Evolutionary conservation across 768 basidiomycete species (phyloP), one percentile per base, ranked within the genome.

Genomic region (Collybia mongolica): DNA sequence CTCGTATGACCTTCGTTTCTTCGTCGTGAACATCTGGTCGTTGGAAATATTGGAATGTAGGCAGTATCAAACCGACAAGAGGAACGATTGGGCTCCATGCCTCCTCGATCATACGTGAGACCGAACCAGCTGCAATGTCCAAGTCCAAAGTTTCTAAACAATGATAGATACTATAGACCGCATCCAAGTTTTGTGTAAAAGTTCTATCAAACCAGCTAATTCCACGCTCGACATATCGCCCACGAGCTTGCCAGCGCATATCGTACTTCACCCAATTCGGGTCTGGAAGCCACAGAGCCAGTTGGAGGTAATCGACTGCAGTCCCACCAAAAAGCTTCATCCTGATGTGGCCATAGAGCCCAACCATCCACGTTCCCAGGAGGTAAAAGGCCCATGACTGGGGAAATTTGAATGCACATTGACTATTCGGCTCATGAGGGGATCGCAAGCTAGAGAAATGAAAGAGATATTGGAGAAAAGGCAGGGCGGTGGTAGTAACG

Each of bases 201-300:
- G 55, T 61, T 44, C 55, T 52, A 24, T 57, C 44, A 26, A 56
- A 53, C 60, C 60, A 61, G 19, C 24, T 38, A 24, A 61, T 53
- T 1, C 55, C 60, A 3, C 54, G 51, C 39, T 59, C 55, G 24
- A 55, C 51, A 23, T 52, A 61, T n/a, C 44, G 48, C 8, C 56
- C 60, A 28, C 53, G 54, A 14, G 29, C 54, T 29, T 57, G 60
- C 60, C 58, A 59, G 9, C 54, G 51, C 22, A 57, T 41, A 49
- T 61, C 60, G 42, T 54, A 56, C 29, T 55, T 55, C 3, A 59
- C 54, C 60, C 60, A 61, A 36, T 61, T 61, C 6, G 52, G 49
- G 12, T 58, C 55, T 23, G 57, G 54, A 28, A 52, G 48, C 60
- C 58, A 61, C 12, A 50, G 56, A 11, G 46, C 48, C 14, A 53